Percentiles rank a stretch among this genome's conserved stretches.
Evolutionary conservation across 2,329 filamentous ascomycete species (phyloP).

Genomic region (Rosellinia necatrix): DNA sequence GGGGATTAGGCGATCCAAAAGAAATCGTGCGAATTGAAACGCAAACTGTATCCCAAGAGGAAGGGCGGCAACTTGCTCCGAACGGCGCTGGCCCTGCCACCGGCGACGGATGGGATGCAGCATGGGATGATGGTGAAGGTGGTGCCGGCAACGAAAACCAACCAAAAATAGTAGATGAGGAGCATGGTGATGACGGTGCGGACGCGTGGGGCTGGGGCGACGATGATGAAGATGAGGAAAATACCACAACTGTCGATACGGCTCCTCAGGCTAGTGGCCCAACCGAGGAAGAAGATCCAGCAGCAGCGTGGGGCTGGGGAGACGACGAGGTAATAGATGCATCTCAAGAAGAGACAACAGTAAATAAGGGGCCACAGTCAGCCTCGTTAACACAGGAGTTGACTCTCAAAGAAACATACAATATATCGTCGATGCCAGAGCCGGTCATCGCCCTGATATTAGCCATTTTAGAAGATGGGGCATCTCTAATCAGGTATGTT

Average conservation of each 20-base stretch:
- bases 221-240: slow-evolving; percentile 63
- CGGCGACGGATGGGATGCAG: slow-evolving; percentile 74
- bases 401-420: slow-evolving; percentile 82
- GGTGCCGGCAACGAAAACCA: slow-evolving; percentile 37
- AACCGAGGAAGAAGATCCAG: slow-evolving; percentile 46
- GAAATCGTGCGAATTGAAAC: slow-evolving; percentile 85
- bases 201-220: slow-evolving; percentile 84
- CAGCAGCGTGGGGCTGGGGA: slow-evolving; percentile 86
- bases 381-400: slow-evolving; percentile 61
- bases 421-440: slow-evolving; percentile 84
- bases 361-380: slow-evolving; percentile 14
- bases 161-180: slow-evolving; percentile 25
- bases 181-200: slow-evolving; percentile 26
- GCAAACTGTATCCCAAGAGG: slow-evolving; percentile 70
- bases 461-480: slow-evolving; percentile 63
- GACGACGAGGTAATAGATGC: slow-evolving; percentile 60
- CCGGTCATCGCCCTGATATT: slow-evolving; percentile 72
- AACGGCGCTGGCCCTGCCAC: slow-evolving; percentile 50
- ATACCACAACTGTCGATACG: slow-evolving; percentile 57
- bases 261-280: slow-evolving; percentile 33
- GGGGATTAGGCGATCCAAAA: slow-evolving; percentile 68
- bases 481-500: slow-evolving; percentile 57
- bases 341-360: slow-evolving; percentile 33
- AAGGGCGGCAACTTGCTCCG: slow-evolving; percentile 67
- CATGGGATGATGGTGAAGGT: slow-evolving; percentile 75